These are phyloP conservation scores for Pleoardoris graminearum DNA, from an alignment of 2,329 filamentous ascomycete species.

Conservation along the genomic window DNA sequence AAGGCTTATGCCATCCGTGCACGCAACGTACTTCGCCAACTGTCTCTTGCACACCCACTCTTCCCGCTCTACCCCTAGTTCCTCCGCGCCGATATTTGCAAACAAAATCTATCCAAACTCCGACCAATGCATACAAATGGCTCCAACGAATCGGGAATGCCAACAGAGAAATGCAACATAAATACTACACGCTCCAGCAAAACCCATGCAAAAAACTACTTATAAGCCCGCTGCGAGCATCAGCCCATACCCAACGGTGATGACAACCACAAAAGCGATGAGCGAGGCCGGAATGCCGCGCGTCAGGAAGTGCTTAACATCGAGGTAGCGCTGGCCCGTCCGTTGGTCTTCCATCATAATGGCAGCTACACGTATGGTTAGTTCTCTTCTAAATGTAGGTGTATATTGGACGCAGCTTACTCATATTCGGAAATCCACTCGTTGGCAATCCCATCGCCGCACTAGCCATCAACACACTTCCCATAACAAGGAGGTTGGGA, in stretches of 20 bases:
- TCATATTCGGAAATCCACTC: conserved; percentile 98
- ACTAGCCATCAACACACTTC: conserved; percentile 90
- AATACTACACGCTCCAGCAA: background rate
- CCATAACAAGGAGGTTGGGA: conserved; percentile 95
- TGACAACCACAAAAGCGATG: conserved; percentile 76
- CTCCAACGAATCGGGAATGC: background rate
- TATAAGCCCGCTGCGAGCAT: conserved; percentile 77
- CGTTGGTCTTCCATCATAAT: conserved; percentile 98
- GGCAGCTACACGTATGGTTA: conserved; percentile 63
- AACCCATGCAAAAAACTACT: background rate
- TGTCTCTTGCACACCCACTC: too few species aligned
- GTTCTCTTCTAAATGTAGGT: too few species aligned
- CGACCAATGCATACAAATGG: background rate
- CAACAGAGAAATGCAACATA: background rate
- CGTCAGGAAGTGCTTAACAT: conserved; percentile 92
- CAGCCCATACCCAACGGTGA: conserved; percentile 86
- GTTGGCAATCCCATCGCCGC: conserved; percentile 98
- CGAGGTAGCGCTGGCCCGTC: conserved; percentile 87
- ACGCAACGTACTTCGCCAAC: too few species aligned
- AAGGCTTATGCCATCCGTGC: too few species aligned
- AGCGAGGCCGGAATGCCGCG: conserved; percentile 88
- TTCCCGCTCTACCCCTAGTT: too few species aligned
- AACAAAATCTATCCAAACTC: background rate
- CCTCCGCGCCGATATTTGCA: too few species aligned
- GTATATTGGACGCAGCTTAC: conserved; percentile 61